Evolutionary conservation across 2,329 filamentous ascomycete genomes (phyloP).

Genomic region (Penicillium sp.): DNA sequence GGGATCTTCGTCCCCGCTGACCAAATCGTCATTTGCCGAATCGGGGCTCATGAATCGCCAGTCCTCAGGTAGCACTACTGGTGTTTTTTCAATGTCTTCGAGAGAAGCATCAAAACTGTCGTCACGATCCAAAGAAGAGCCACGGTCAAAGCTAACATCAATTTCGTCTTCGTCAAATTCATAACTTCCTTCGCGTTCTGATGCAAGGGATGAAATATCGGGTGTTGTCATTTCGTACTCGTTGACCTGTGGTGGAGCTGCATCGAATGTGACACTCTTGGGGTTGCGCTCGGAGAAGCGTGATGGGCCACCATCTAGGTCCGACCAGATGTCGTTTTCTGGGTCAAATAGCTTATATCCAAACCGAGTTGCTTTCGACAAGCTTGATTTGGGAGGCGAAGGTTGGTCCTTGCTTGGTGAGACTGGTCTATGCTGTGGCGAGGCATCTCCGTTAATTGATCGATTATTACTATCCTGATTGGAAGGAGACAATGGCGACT

Average conservation of each 20-base stretch:
- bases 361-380: conserved; percentile 62
- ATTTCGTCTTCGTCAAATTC: conserved; percentile 73
- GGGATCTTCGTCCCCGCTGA: conserved; percentile 59
- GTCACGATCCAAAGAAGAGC: conserved; percentile 61
- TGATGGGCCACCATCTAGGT: conserved; percentile 65
- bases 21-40: conserved; percentile 53
- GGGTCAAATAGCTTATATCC: conserved; percentile 65
- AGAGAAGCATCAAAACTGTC: conserved; percentile 95
- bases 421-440: conserved; percentile 32
- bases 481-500: conserved; percentile 45
- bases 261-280: conserved; percentile 97
- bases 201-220: conserved; percentile 86
- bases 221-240: conserved; percentile 98
- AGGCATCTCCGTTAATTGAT: conserved; percentile 8
- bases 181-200: conserved; percentile 86
- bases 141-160: conserved; percentile 59
- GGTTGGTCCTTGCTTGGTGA: conserved; percentile 65
- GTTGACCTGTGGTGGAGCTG: conserved; percentile 86
- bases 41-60: conserved; percentile 78
- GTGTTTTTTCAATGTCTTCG: conserved; percentile 94
- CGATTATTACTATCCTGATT: conserved; percentile 12
- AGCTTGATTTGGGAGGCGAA: conserved; percentile 85
- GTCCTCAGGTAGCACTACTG: conserved; percentile 94
- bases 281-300: conserved; percentile 51
- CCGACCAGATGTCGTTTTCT: conserved; percentile 64